Percentiles rank a stretch among this genome's conserved stretches.
These are phyloP conservation scores for Naganishia kalamii DNA, from an alignment of 768 basidiomycete genomes.

Conservation along the genomic window DNA sequence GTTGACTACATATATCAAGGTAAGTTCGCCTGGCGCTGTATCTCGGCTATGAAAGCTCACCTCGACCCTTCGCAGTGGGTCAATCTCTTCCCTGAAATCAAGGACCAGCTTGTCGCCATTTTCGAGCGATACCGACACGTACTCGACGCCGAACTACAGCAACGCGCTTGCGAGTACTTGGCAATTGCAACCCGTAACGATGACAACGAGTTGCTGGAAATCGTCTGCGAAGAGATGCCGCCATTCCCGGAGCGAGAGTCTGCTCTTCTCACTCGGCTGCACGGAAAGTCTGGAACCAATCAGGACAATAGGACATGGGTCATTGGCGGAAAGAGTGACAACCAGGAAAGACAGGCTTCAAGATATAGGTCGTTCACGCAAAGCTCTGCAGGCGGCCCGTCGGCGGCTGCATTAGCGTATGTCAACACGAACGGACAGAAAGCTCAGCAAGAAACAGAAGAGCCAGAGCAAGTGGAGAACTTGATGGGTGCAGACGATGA, in stretches of 20 bases:
- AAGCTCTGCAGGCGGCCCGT: slow-evolving; percentile 31
- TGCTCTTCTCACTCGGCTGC: slow-evolving; percentile 74
- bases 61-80: slow-evolving; percentile 59
- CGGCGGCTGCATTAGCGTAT: background rate
- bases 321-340: slow-evolving; percentile 88
- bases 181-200: slow-evolving; percentile 75
- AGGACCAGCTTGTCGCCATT: slow-evolving; percentile 82
- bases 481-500: slow-evolving; percentile 45
- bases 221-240: slow-evolving; percentile 97
- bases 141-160: slow-evolving; percentile 92
- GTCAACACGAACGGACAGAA: background rate
- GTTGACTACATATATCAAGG: slow-evolving; percentile 91
- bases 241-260: slow-evolving; percentile 94
- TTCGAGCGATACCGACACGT: slow-evolving; percentile 98
- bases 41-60: background rate
- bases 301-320: slow-evolving; percentile 94
- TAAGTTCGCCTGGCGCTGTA: slow-evolving; percentile 21
- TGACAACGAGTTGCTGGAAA: slow-evolving; percentile 86
- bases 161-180: slow-evolving; percentile 96
- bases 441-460: slow-evolving; percentile 35
- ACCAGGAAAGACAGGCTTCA: slow-evolving; percentile 64
- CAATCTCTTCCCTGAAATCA: slow-evolving; percentile 98
- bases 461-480: slow-evolving; percentile 37
- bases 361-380: slow-evolving; percentile 54
- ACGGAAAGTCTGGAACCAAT: slow-evolving; percentile 84